A percentile compares a stretch with the other conserved stretches of the same genome.
Evolutionary conservation across 2,329 filamentous ascomycete genomes (phyloP).

Genomic region (Eutypella sp.): DNA sequence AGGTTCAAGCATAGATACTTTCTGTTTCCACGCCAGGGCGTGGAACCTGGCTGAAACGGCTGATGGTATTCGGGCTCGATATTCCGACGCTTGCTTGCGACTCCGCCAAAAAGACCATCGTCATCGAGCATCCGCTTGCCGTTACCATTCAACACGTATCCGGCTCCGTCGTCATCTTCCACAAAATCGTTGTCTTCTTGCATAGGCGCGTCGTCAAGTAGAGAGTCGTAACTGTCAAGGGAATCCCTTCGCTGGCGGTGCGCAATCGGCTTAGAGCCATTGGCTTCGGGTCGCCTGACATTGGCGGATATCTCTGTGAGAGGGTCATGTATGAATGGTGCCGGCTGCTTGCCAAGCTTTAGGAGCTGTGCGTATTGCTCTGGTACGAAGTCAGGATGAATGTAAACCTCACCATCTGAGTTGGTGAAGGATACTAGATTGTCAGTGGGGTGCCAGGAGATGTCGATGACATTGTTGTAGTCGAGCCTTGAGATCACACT

Average conservation of each 20-base stretch:
- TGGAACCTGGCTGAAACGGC: constrained; percentile 88
- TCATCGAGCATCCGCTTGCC: constrained; percentile 47
- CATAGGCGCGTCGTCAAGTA: constrained; percentile 61
- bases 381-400: constrained; percentile 67
- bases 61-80: constrained; percentile 67
- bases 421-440: constrained; percentile 92
- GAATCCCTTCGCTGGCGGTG: constrained; percentile 56
- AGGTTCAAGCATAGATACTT: constrained; percentile 92
- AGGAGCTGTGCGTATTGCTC: constrained; percentile 53
- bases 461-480: constrained; percentile 76
- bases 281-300: constrained; percentile 48
- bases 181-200: constrained; percentile 74
- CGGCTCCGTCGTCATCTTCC: constrained; percentile 89
- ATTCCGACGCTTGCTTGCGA: constrained; percentile 45
- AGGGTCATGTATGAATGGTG: constrained; percentile 82
- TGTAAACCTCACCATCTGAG: constrained; percentile 87
- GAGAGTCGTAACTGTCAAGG: constrained; percentile 73
- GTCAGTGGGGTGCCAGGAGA: constrained; percentile 85
- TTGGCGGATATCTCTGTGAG: constrained; percentile 66
- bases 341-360: constrained; percentile 60
- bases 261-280: constrained; percentile 49
- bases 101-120: constrained; percentile 45
- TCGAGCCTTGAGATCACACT: constrained; percentile 73
- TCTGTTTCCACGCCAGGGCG: constrained; percentile 90
- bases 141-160: constrained; percentile 61